Conservation (phyloP, 2,329 filamentous ascomycete species). For the Epichloe gansuensis region DNA sequence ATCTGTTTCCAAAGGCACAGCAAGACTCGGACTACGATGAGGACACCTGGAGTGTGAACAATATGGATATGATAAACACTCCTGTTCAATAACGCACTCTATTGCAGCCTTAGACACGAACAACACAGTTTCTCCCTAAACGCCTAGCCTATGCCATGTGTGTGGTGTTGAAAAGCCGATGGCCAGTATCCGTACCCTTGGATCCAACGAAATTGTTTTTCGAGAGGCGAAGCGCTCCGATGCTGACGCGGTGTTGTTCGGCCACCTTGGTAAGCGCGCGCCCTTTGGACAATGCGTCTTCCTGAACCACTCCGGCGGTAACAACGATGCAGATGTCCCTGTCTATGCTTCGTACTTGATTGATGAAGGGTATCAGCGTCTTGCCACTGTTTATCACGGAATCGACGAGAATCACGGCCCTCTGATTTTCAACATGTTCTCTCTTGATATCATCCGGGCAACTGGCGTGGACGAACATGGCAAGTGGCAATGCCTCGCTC, state of each 20-base stretch:
- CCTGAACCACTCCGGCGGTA: slow-evolving; percentile 43
- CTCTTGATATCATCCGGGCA: slow-evolving; percentile 27
- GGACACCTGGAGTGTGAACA: too few species aligned
- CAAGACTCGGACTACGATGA: too few species aligned
- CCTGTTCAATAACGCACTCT: too few species aligned
- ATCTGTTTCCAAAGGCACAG: too few species aligned
- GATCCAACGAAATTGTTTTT: slow-evolving; percentile 42
- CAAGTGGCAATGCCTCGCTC: slow-evolving; percentile 36
- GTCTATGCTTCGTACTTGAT: slow-evolving; percentile 30
- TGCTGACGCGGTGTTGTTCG: slow-evolving; percentile 13
- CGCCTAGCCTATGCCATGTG: slow-evolving; percentile 20
- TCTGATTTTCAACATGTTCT: slow-evolving; percentile 26
- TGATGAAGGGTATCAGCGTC: slow-evolving; percentile 35
- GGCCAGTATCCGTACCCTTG: slow-evolving; percentile 43
- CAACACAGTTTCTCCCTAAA: too few species aligned
- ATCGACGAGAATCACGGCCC: slow-evolving; percentile 42
- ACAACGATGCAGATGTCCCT: slow-evolving; percentile 35
- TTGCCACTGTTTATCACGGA: slow-evolving; percentile 48
- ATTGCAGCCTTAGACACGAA: too few species aligned
- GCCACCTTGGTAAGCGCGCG: slow-evolving; percentile 11
- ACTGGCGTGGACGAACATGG: slow-evolving; percentile 37
- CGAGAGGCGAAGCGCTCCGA: slow-evolving; percentile 44
- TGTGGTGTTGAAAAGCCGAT: slow-evolving; percentile 47
- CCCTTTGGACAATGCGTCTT: slow-evolving; percentile 11
- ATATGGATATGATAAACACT: too few species aligned